phyloP scores from a whole-genome alignment of 176 grass and related monocot genomes.

The Leersia perrieri region DNA sequence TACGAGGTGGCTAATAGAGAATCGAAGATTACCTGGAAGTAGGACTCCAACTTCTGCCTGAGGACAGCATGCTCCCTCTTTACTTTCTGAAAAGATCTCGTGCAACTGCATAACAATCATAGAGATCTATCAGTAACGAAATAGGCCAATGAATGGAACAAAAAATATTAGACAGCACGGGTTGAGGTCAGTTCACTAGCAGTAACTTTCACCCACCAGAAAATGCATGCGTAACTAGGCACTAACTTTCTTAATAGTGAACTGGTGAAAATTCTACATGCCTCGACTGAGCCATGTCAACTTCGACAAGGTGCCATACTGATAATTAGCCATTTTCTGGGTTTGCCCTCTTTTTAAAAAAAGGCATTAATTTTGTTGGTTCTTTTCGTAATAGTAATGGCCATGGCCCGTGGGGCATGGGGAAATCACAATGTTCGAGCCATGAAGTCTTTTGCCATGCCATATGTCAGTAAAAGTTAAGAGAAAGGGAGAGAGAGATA shows the following conservation, averaged over 20 bases:
- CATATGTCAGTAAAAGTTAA: too few species aligned
- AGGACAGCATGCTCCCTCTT: constrained; percentile 71
- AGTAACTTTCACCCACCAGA: neutral
- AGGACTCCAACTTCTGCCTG: constrained; percentile 77
- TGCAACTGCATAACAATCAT: constrained; percentile 42
- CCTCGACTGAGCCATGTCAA: neutral
- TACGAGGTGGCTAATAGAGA: neutral
- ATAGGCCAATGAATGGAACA: neutral
- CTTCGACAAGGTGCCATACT: neutral
- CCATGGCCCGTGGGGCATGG: neutral
- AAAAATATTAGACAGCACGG: neutral
- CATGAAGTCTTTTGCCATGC: neutral
- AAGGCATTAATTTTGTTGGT: neutral
- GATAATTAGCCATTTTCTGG: neutral
- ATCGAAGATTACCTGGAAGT: constrained; percentile 76
- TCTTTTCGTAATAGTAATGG: constrained; percentile 3
- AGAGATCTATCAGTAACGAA: neutral
- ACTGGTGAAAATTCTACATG: constrained; percentile 16
- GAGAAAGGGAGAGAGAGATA: constrained; percentile 31
- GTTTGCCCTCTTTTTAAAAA: too few species aligned
- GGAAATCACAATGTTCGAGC: neutral
- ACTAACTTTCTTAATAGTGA: neutral
- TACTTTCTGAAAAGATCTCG: constrained; percentile 69
- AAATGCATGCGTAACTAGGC: constrained; percentile 14
- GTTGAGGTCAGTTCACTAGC: neutral